Base-by-base conservation (phyloP, 2,329 filamentous ascomycete species). In the Diaporthe sp. region DNA sequence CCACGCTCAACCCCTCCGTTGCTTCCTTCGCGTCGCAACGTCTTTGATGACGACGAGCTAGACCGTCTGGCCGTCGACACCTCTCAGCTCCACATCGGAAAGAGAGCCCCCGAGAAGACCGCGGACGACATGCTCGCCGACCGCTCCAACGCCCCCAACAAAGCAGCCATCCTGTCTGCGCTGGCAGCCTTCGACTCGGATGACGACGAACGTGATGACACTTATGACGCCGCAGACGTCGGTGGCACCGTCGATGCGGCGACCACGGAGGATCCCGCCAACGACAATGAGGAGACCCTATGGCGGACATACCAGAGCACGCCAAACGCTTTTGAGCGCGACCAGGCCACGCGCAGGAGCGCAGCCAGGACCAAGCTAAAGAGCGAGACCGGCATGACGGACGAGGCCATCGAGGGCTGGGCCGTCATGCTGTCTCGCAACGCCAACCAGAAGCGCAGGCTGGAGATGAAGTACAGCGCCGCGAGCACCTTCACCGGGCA, bases 161-260 rank as follows among this genome's bases (percentile, higher is more conserved):
- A 97, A 85, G 94, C 95, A 0, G 93, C 95, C 15, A 98, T 98
- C 79, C 86, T 98, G 34, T 94, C 96, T 4, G 96, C 96, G 0
- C 90, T 98, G 3, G 95, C 95, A 22, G 90, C 93, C 0, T 98
- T 98, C 79, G 96, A 98, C 84, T 93, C 93, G 0, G 96, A 98
- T 80, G 97, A 98, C 79, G 97, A 99, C 82, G 97, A 99, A 85
- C 91, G 95, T 49, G 97, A 99, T 83, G 97, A 99, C 83, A 98
- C 96, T 0, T 99, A 99, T 82, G 97, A 99, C 80, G 92, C 93
- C 2, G 95, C 92, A 68, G 97, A 98, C 81, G 95, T 98, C 2
- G 97, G 97, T 49, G 96, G 96, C 31, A 94, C 94, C 0, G 92
- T 98, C 4, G 95, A 98, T 79, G 88, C 89, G 25, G 87, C 90